A percentile compares a stretch with the other conserved stretches of the same genome.
Evolutionary conservation across 805 yeast genomes (phyloP).

Genomic region (Candida berthetii): DNA sequence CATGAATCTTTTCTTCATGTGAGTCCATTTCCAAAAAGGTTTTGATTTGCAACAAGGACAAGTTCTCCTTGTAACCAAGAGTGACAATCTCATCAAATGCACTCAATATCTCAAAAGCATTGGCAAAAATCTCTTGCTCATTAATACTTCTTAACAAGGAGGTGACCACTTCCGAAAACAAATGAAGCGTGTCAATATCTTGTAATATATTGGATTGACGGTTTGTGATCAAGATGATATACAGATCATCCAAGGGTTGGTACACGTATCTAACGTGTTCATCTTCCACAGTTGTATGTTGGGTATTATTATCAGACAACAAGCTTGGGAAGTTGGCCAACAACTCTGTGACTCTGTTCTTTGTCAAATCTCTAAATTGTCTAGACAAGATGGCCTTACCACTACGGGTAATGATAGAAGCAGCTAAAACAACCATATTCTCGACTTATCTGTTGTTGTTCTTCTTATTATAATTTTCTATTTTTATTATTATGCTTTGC

Average conservation of each 20-base stretch:
- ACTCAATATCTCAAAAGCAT: slow-evolving; percentile 82
- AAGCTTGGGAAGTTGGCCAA: slow-evolving; percentile 82
- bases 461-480: no score
- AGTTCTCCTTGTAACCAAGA: slow-evolving; percentile 85
- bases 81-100: slow-evolving; percentile 93
- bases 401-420: slow-evolving; percentile 87
- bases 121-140: slow-evolving; percentile 75
- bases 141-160: slow-evolving; percentile 65
- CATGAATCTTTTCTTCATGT: slow-evolving; percentile 97
- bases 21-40: slow-evolving; percentile 96
- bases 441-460: not conserved
- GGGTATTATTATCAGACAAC: slow-evolving; percentile 61
- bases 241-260: slow-evolving; percentile 92
- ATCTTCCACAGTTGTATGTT: slow-evolving; percentile 92
- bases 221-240: slow-evolving; percentile 86
- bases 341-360: slow-evolving; percentile 80
- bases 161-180: slow-evolving; percentile 78
- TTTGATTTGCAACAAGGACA: slow-evolving; percentile 74
- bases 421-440: slow-evolving; percentile 76
- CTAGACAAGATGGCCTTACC: slow-evolving; percentile 92
- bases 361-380: slow-evolving; percentile 80
- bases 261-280: slow-evolving; percentile 89
- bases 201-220: slow-evolving; percentile 87
- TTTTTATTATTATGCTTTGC: no score
- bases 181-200: slow-evolving; percentile 86